A percentile compares a stretch with the other conserved stretches of the same genome.
Conservation (phyloP, 306 rosid genomes). For the Oemleria cerasiformis region DNA sequence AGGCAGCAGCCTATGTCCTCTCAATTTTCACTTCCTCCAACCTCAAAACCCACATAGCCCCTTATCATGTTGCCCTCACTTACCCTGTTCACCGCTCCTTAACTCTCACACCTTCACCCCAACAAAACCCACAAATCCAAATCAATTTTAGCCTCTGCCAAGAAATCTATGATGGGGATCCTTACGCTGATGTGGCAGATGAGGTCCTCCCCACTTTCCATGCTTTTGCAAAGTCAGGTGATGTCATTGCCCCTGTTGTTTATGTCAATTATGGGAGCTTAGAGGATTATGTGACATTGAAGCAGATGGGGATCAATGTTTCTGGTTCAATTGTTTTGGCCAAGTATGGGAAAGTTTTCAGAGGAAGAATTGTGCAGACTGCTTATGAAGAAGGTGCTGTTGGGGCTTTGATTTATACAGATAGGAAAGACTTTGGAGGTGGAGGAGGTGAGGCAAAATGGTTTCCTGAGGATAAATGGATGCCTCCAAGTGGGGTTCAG, state of each 20-base stretch:
- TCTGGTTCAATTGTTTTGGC: constrained; percentile 51
- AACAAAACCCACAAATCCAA: constrained; percentile 18
- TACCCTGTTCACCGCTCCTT: constrained; percentile 54
- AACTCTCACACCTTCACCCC: constrained; percentile 32
- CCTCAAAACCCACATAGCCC: constrained; percentile 42
- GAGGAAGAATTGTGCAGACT: constrained; percentile 60
- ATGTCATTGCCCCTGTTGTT: constrained; percentile 40
- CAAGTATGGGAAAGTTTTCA: constrained; percentile 48
- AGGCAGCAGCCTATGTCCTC: constrained; percentile 53
- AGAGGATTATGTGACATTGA: constrained; percentile 51
- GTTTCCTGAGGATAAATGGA: constrained; percentile 62
- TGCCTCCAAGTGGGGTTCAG: constrained; percentile 81
- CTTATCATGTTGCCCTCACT: constrained; percentile 45
- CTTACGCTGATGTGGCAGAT: constrained; percentile 48
- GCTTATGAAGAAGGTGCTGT: constrained; percentile 51
- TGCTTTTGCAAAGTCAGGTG: constrained; percentile 64
- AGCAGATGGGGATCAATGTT: constrained; percentile 43
- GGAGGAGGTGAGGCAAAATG: constrained; percentile 41
- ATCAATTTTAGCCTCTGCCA: constrained; percentile 36
- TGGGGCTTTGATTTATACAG: constrained; percentile 59
- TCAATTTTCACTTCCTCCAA: constrained; percentile 39
- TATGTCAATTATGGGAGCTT: constrained; percentile 59
- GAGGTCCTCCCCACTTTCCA: constrained; percentile 62
- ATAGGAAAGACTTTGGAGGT: constrained; percentile 62
- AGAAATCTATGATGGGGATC: constrained; percentile 49